Evolutionary conservation across 148 eudicot genomes (phyloP).

Genomic region (Chenopodium berlandieri): DNA sequence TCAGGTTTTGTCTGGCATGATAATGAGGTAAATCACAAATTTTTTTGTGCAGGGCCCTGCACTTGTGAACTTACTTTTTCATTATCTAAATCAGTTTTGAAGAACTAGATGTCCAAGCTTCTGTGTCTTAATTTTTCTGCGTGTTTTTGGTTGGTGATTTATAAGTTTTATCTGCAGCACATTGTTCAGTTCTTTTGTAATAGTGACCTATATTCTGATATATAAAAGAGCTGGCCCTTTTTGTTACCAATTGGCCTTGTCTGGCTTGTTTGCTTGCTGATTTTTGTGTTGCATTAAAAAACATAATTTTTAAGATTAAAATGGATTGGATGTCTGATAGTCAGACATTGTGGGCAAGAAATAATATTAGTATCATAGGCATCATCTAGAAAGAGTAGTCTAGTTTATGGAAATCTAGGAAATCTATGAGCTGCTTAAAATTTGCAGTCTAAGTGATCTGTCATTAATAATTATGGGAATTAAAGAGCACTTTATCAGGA

Average conservation of each 20-base stretch:
- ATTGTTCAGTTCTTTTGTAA: neutral
- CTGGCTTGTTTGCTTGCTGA: neutral
- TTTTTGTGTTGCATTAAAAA: neutral
- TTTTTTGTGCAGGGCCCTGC: neutral
- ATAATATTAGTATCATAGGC: neutral
- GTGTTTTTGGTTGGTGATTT: neutral
- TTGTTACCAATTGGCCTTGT: neutral
- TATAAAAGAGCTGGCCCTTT: neutral
- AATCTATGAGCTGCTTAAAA: neutral
- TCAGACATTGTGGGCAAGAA: neutral
- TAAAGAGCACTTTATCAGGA: neutral
- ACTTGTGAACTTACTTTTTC: neutral
- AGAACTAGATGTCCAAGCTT: neutral
- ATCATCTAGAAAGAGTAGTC: neutral
- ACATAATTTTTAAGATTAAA: neutral
- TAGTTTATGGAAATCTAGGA: neutral
- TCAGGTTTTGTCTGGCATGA: conserved; percentile 93
- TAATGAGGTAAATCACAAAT: conserved; percentile 59
- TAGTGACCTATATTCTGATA: neutral
- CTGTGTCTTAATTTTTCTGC: neutral
- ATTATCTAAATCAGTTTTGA: neutral
- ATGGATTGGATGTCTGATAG: neutral
- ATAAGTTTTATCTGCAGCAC: neutral
- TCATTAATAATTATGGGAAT: neutral
- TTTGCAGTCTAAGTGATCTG: neutral